Percentiles rank a stretch among this genome's conserved stretches.
Evolutionary conservation across 2,329 filamentous ascomycete species (phyloP).

Genomic region (Talaromyces funiculosus): DNA sequence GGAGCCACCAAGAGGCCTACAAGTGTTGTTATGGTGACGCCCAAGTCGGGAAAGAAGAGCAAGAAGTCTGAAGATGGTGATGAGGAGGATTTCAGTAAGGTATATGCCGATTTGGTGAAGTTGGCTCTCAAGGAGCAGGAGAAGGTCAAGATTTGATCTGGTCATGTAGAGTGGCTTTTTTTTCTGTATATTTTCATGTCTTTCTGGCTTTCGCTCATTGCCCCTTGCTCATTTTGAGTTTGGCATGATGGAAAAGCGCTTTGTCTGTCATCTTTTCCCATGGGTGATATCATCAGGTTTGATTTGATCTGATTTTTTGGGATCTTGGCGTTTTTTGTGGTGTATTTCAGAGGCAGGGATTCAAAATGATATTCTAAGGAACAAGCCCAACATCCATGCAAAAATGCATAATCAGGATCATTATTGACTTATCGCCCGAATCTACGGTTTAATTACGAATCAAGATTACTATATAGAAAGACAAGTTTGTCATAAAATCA

Average conservation of each 20-base stretch:
- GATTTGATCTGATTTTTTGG: constrained; percentile 7
- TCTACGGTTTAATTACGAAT: background rate
- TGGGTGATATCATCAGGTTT: constrained; percentile 12
- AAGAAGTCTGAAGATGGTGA: constrained; percentile 46
- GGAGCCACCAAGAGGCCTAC: constrained; percentile 94
- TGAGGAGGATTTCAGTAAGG: constrained; percentile 44
- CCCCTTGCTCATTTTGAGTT: background rate
- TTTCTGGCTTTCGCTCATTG: background rate
- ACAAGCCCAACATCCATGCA: too few relatives aligned
- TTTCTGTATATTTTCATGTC: constrained; percentile 2
- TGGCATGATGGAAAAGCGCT: background rate
- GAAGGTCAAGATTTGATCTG: constrained; percentile 48
- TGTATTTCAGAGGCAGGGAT: constrained; percentile 36
- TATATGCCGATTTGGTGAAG: constrained; percentile 54
- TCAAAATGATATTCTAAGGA: background rate
- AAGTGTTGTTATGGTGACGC: constrained; percentile 80
- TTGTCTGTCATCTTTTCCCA: constrained; percentile 7
- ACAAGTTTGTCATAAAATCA: background rate
- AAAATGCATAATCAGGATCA: too few relatives aligned
- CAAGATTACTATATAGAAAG: background rate
- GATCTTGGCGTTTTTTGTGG: constrained; percentile 18
- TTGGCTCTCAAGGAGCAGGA: constrained; percentile 54
- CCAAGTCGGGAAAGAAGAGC: constrained; percentile 47
- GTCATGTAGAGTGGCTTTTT: background rate
- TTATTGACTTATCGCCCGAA: background rate